Evolutionary conservation across 768 basidiomycete genomes (phyloP), one percentile per base, ranked within the genome.

Genomic region (Suillus bovinus): DNA sequence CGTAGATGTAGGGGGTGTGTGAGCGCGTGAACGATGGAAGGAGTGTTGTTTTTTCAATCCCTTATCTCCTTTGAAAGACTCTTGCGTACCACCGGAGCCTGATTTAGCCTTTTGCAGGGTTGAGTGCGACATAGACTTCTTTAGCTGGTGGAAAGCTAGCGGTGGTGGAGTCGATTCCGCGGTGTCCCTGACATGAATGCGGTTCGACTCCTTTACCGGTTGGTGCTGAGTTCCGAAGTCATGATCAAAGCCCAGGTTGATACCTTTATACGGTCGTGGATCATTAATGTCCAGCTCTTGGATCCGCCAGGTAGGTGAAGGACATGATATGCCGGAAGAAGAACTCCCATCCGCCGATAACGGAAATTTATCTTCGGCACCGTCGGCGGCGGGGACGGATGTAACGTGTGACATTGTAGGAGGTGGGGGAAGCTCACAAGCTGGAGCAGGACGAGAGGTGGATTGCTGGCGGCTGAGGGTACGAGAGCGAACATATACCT

Each of bases 111-210:
- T 80, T 41, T 71, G 71, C 42, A 88, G 74, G 57, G 82, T 85
- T 66, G 84, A 82, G 61, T 87, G 84, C 14, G 88, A 89, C 22
- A 81, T 60, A 5, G 82, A 80, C 67, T 86, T 87, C 71, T 81
- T 87, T 41, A 67, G 24, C 38, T 39, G 55, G 20, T 56, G 55
- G 24, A 29, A 38, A 13, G 55, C 24, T 56, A 36, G 17, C 3
- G 17, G 38, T 24, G 33, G n/a, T 27, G 55, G 38, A 36, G 24
- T 3, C 27, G 55, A 39, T 13, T 20, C 55, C 17, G 24, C 20
- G 10, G 5, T 16, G 16, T 38, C 16, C 36, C 16, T 39, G 17
- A 29, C 55, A 39, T 56, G 55, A 29, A 39, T 56, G 55, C 17
- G 38, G 16, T 3, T 39, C 11, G 41, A 27, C 20, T 42, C 39